Conservation (phyloP, 352 stramenopile species). For the Thalassiosira mediterranea region DNA sequence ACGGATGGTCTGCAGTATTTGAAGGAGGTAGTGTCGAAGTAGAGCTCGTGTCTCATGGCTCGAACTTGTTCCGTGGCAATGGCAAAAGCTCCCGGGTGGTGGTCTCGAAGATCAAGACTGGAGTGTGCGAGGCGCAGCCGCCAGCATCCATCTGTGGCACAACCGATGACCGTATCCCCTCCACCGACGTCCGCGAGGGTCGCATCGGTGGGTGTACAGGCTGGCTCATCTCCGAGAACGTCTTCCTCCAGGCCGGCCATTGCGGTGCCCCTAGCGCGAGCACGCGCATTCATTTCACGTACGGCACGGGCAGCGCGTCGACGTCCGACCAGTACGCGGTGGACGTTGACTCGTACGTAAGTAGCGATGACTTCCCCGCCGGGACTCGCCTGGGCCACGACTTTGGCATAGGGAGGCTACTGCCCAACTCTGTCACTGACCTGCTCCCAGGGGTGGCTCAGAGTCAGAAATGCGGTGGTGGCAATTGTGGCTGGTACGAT, state of each 20-base stretch:
- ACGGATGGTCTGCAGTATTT: neutral
- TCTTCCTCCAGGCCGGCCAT: slow-evolving; percentile 12
- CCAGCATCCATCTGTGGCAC: slow-evolving; percentile 8
- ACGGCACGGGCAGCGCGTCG: neutral
- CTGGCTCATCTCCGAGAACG: slow-evolving; percentile 18
- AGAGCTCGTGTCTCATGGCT: neutral
- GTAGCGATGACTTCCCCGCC: too few relatives aligned
- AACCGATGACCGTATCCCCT: slow-evolving; percentile 9
- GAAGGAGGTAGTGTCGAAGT: neutral
- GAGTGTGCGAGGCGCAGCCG: neutral
- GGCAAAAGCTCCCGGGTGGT: neutral
- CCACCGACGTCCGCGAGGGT: slow-evolving; percentile 14
- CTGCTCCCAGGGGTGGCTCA: slow-evolving; percentile 15
- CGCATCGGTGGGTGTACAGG: slow-evolving; percentile 9
- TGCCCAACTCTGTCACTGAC: slow-evolving; percentile 4
- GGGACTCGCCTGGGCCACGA: too few relatives aligned
- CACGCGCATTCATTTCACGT: slow-evolving; percentile 11
- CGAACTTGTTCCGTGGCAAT: neutral
- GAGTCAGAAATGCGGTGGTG: slow-evolving; percentile 17
- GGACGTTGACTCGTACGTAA: slow-evolving; percentile 4
- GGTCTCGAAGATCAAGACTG: slow-evolving; percentile 1
- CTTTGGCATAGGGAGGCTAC: slow-evolving; percentile 1
- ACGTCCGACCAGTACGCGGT: slow-evolving; percentile 16
- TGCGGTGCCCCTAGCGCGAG: neutral
- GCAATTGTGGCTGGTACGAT: slow-evolving; percentile 24